These are phyloP conservation scores for Fragaria ananassa DNA, from an alignment of 306 rosid species.

Conservation along the genomic window DNA sequence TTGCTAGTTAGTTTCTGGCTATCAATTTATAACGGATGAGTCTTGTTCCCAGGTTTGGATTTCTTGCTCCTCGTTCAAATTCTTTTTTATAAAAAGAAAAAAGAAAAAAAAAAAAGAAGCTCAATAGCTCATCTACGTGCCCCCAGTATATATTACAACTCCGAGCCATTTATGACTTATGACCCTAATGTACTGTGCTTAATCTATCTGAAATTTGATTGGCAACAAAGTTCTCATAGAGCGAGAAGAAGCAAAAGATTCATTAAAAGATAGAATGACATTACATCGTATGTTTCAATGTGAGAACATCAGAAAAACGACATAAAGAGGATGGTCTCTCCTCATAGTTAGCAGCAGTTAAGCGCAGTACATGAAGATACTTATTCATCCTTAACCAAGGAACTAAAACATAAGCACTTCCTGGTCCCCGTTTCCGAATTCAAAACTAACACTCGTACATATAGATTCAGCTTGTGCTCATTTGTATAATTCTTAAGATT, in stretches of 20 bases:
- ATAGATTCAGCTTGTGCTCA: conserved; percentile 5
- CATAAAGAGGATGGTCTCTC: background rate
- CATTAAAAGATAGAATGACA: conserved; percentile 5
- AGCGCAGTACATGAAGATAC: background rate
- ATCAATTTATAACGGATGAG: too few species aligned
- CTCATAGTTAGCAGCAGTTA: background rate
- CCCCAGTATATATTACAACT: too few species aligned
- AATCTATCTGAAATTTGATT: background rate
- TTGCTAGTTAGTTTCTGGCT: too few species aligned
- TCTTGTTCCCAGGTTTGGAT: too few species aligned
- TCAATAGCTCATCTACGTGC: too few species aligned
- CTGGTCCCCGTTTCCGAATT: background rate
- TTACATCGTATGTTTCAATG: background rate
- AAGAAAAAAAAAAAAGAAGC: too few species aligned
- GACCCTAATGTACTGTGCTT: background rate
- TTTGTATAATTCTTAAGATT: conserved; percentile 4
- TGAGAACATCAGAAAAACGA: background rate
- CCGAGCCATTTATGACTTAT: background rate
- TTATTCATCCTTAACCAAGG: conserved; percentile 1
- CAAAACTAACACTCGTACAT: background rate
- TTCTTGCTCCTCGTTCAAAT: too few species aligned
- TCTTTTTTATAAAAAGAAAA: too few species aligned
- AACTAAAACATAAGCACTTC: conserved; percentile 3
- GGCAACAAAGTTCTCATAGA: background rate
- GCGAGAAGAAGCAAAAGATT: background rate